phyloP scores from a whole-genome alignment of 2,329 filamentous ascomycete species.

The Taxawa tesnikishii region DNA sequence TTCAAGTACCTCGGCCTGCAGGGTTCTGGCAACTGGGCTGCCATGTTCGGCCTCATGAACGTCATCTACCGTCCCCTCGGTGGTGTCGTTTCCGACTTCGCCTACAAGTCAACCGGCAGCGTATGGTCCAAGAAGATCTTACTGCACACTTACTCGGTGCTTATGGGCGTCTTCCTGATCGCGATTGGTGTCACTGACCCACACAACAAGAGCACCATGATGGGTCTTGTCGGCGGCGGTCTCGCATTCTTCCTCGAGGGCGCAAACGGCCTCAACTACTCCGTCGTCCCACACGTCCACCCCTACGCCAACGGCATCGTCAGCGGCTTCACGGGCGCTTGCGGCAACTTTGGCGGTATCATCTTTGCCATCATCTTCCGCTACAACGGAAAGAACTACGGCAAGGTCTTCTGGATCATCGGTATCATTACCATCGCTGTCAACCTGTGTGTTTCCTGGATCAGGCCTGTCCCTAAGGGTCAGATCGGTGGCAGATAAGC shows the following conservation, averaged over 20 bases:
- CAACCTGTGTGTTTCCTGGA: conserved; percentile 55
- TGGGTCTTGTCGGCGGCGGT: conserved; percentile 63
- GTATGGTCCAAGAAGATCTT: conserved; percentile 55
- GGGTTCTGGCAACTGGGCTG: conserved; percentile 47
- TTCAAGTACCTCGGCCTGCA: conserved; percentile 44
- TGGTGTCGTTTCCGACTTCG: conserved; percentile 45
- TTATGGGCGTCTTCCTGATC: conserved; percentile 47
- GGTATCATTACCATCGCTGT: conserved; percentile 61
- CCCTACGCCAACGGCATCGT: conserved; percentile 70
- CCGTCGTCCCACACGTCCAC: conserved; percentile 76
- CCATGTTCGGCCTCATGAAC: conserved; percentile 68
- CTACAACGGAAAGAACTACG: conserved; percentile 57
- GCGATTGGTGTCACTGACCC: conserved; percentile 54
- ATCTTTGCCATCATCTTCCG: conserved; percentile 75
- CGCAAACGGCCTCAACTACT: conserved; percentile 76
- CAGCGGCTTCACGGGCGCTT: conserved; percentile 65
- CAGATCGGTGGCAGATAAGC: conserved; percentile 34
- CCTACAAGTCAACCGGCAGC: conserved; percentile 38
- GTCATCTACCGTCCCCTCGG: conserved; percentile 54
- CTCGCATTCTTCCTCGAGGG: conserved; percentile 76
- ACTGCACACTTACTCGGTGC: conserved; percentile 42
- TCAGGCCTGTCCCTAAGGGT: conserved; percentile 43
- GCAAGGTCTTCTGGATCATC: conserved; percentile 67
- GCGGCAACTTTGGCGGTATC: conserved; percentile 76
- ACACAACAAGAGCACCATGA: conserved; percentile 50